These are phyloP conservation scores for Hamigera avellanea DNA, from an alignment of 495 filamentous ascomycete species.

Conservation along the genomic window DNA sequence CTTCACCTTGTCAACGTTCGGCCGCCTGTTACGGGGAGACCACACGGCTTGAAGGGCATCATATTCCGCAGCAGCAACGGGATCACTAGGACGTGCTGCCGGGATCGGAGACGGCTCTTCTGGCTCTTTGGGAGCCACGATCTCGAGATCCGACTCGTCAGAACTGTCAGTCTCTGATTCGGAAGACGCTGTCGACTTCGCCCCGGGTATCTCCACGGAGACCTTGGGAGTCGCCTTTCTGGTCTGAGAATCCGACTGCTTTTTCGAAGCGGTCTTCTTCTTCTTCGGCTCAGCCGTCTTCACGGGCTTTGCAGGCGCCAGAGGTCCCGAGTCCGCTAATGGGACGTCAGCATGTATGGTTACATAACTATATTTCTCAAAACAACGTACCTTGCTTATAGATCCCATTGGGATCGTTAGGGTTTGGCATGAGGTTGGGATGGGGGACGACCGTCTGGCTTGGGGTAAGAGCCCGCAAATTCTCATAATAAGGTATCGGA, in stretches of 20 bases:
- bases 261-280: slow-evolving; percentile 7
- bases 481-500: slow-evolving; percentile 22
- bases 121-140: slow-evolving; percentile 19
- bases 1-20: slow-evolving; percentile 36
- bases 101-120: slow-evolving; percentile 45
- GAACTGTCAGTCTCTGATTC: slow-evolving; percentile 40
- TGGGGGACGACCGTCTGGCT: slow-evolving; percentile 5
- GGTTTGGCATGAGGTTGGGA: background rate
- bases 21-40: slow-evolving; percentile 40
- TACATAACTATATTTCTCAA: background rate
- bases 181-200: slow-evolving; percentile 20
- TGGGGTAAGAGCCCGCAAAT: slow-evolving; percentile 5
- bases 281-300: slow-evolving; percentile 1
- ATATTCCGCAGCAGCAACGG: slow-evolving; percentile 44
- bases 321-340: no score
- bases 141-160: slow-evolving; percentile 37
- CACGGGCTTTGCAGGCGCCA: background rate
- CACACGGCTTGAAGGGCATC: slow-evolving; percentile 56
- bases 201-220: slow-evolving; percentile 15
- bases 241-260: slow-evolving; percentile 5
- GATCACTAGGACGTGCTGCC: slow-evolving; percentile 34
- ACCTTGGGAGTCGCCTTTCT: slow-evolving; percentile 17
- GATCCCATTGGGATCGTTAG: background rate
- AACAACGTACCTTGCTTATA: background rate
- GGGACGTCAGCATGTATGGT: background rate